Evolutionary conservation across 2,329 filamentous ascomycete genomes (phyloP).

Genomic region (Fusarium anguioides): DNA sequence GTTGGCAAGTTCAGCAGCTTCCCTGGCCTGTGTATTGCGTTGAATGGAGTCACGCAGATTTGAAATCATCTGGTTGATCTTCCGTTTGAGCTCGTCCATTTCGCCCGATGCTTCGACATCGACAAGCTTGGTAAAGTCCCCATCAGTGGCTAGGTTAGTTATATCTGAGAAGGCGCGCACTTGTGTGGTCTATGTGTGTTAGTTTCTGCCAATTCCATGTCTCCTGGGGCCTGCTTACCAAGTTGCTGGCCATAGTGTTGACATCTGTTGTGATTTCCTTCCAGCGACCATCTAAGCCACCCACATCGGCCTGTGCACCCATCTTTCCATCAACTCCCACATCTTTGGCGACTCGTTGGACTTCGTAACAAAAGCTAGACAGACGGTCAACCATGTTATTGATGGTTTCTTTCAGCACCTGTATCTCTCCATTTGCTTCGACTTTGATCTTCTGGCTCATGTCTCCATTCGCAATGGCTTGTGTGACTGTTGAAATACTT

Average conservation of each 20-base stretch:
- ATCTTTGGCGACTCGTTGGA: slow-evolving; percentile 94
- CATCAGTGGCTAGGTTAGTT: slow-evolving; percentile 96
- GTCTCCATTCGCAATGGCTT: slow-evolving; percentile 94
- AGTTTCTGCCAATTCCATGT: neutral
- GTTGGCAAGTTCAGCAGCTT: slow-evolving; percentile 95
- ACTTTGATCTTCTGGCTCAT: slow-evolving; percentile 97
- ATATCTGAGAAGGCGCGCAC: slow-evolving; percentile 98
- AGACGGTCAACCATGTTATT: slow-evolving; percentile 98
- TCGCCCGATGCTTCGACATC: slow-evolving; percentile 97
- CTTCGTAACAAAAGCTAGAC: slow-evolving; percentile 94
- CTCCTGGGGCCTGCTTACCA: slow-evolving; percentile 55
- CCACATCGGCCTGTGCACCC: slow-evolving; percentile 95
- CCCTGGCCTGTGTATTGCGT: slow-evolving; percentile 92
- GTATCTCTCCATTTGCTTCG: slow-evolving; percentile 92
- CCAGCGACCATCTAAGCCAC: slow-evolving; percentile 93
- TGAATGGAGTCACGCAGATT: slow-evolving; percentile 96
- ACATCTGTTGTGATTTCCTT: slow-evolving; percentile 98
- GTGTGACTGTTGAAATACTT: slow-evolving; percentile 92
- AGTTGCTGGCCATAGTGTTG: slow-evolving; percentile 85
- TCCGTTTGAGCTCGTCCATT: slow-evolving; percentile 98
- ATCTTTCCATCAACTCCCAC: slow-evolving; percentile 98
- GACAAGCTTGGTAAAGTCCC: slow-evolving; percentile 96
- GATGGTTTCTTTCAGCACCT: slow-evolving; percentile 94
- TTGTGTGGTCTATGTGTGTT: slow-evolving; percentile 80
- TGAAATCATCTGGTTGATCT: slow-evolving; percentile 99